Base-by-base conservation (phyloP, 2,329 filamentous ascomycete species). In the Hypomyces perniciosus region DNA sequence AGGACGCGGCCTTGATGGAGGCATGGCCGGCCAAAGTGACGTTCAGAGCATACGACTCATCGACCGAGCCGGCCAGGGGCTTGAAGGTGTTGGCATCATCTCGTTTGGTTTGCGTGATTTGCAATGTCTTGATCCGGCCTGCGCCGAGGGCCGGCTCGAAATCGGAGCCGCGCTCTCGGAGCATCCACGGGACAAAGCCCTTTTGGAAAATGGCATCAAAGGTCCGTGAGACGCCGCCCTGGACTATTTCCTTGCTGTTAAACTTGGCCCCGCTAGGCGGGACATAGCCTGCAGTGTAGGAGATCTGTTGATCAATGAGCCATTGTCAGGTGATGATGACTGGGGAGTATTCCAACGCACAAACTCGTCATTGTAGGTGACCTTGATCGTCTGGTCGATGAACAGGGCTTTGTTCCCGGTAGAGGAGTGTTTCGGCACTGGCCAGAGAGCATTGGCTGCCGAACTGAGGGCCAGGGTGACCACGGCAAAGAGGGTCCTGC, bases 151-250 rank as follows among this genome's bases (percentile, higher is more conserved):
- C 64, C 1, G 89, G 88, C 66, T 92, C 86, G 56, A 81, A 86
- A 38, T 79, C 62, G 50, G 78, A 76, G 58, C 83, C 76, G 33
- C 85, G 79, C 27, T 79, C 75, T 56, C 86, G 78, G 50, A 93
- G 79, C 70, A 85, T 90, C 88, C 88, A 93, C 0, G 89, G 88
- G 12, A 89, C 78, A 55, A 91, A 83, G 58, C 80, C 82, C 52
- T 84, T 72, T 28, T 78, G 69, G 67, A 90, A 86, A 50, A 92
- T 81, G 51, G 77, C 79, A 27, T 76, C 67, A 56, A 84, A 71
- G 8, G 85, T 76, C 43, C 85, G 78, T n/a, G 75, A 73, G 20
- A 85, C 69, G 30, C 72, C 82, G 28, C 71, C 75, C 57, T 75
- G 70, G 45, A 85, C 77, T 28, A 85, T 74, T 13, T 77, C 69